Base-by-base conservation (phyloP, 2,329 filamentous ascomycete species). In the Phialocephala sp. region DNA sequence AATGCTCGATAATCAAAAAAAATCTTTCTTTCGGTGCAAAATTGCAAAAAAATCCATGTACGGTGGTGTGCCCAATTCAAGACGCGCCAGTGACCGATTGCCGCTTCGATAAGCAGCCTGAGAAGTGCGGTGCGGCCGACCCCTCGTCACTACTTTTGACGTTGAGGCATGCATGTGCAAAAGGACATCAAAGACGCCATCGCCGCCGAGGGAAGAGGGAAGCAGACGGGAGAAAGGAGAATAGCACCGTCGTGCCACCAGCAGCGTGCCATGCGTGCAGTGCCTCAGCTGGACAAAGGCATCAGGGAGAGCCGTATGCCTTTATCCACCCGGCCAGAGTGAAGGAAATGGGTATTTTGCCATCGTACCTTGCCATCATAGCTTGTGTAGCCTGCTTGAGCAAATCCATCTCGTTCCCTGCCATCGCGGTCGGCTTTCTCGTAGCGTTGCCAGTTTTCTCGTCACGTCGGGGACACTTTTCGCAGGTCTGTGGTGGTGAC, bases 361-460 rank as follows among this genome's bases (percentile, higher is more conserved):
- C 66, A 64, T 67, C 75, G 70, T 75, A 77, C 75, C 74, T 77
- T n/a, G 71, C 69, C 73, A 76, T 76, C 73, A 77, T 74, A 60
- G 73, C 68, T 66, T 76, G 75, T 66, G 75, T 76, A 65, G 75
- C 75, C 71, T 75, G 74, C 71, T 72, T 76, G 39, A 77, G 70
- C 67, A 77, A 70, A 70, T 77, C 75, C 61, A 71, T 70, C 66
- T 76, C 74, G 60, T 69, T 69, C 36, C 71, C 72, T 58, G 74
- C 67, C 73, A 75, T 76, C 32, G 67, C 67, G 63, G 62, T 67
- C 41, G 64, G 62, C 39, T 58, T 59, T 60, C 59, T 62, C 47
- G 54, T 43, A 32, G 64, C 61, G 59, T 32, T 60, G 67, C 67
- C 64, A 66, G 66, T 39, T 37, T 68, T 56, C 8, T 43, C 39